Evolutionary conservation across 192 early-diverging fungal species (phyloP).

Genomic region (Rhizophagus prolifer): DNA sequence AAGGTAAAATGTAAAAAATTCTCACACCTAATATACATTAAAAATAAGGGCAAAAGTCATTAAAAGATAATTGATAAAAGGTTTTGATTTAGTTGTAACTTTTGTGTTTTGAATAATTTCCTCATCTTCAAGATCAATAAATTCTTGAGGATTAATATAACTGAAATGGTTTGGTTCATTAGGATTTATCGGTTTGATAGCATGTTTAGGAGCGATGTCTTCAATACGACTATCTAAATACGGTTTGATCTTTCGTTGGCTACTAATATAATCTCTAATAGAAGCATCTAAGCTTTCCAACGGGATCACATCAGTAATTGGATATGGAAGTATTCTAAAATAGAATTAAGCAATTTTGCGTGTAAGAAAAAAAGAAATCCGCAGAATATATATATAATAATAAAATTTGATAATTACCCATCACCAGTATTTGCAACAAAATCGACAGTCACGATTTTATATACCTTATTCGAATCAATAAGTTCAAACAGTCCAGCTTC

Average conservation of each 20-base stretch:
- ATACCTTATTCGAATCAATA: slow-evolving; percentile 43
- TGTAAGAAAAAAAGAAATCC: not conserved
- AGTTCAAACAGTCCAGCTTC: slow-evolving; percentile 38
- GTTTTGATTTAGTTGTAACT: too few relatives aligned
- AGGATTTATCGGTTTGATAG: not conserved
- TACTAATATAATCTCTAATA: slow-evolving; percentile 44
- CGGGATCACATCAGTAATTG: slow-evolving; percentile 15
- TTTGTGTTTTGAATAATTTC: too few relatives aligned
- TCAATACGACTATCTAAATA: slow-evolving; percentile 40
- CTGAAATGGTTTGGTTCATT: not conserved
- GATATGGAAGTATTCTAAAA: slow-evolving; percentile 13
- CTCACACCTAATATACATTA: too few relatives aligned
- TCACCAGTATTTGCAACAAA: slow-evolving; percentile 67
- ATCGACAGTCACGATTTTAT: slow-evolving; percentile 52
- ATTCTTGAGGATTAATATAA: not conserved
- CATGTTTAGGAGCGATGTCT: slow-evolving; percentile 11
- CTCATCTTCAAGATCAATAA: too few relatives aligned
- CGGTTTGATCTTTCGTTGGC: slow-evolving; percentile 26
- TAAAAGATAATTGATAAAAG: too few relatives aligned
- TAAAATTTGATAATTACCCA: slow-evolving; percentile 3
- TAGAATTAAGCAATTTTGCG: not conserved
- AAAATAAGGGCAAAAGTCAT: too few relatives aligned
- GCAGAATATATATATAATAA: too few relatives aligned
- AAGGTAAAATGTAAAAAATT: too few relatives aligned
- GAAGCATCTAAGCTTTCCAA: slow-evolving; percentile 32